Evolutionary conservation across 768 basidiomycete species (phyloP), one percentile per base, ranked within the genome.

Genomic region (Mrakia gelida): DNA sequence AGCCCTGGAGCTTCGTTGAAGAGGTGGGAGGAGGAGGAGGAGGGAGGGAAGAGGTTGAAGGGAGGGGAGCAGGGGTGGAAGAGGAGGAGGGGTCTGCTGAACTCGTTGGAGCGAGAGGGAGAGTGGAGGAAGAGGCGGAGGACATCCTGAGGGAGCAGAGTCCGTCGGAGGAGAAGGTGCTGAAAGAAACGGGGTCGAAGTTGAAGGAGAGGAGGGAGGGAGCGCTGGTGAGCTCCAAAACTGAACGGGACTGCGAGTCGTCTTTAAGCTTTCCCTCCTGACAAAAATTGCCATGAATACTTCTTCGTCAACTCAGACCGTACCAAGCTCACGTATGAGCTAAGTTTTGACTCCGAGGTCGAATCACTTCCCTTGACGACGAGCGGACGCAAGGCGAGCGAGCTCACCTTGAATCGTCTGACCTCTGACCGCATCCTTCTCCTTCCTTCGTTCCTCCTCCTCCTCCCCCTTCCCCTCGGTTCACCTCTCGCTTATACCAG

Each of bases 1-100:
- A 95, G 3, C 94, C 95, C 1, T 81, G 81, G 18, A 85, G 79
- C 77, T 85, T 85, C 28, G 75, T n/a, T 21, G 61, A 70, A 21
- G 71, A 59, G 68, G n/a, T n/a, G n/a, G 16, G 9, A 65, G 16
- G 23, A 3, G 43, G 28, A 28, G 45, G 70, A 28, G 70, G 43
- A 71, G 70, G 45, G 49, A 41, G 28, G 45, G 71, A 30, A 1
- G 45, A 43, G 28, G 70, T 49, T 21, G 70, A 71, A 32, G 71
- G 43, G 70, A 32, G n/a, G 30, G 18, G 13, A 4, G 45, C n/a
- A 30, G 71, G 9, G 54, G 49, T 5, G 18, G 49, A n/a, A 13
- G 45, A 13, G 21, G 26, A 23, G 54, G 2, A 26, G 54, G 9
- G 8, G 28, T 21, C 54, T 2, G 54, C 9, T 26, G 59, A 59